These are phyloP conservation scores for Ustilago vetiveriae DNA, from an alignment of 1,284 basidiomycete species.

Conservation along the genomic window DNA sequence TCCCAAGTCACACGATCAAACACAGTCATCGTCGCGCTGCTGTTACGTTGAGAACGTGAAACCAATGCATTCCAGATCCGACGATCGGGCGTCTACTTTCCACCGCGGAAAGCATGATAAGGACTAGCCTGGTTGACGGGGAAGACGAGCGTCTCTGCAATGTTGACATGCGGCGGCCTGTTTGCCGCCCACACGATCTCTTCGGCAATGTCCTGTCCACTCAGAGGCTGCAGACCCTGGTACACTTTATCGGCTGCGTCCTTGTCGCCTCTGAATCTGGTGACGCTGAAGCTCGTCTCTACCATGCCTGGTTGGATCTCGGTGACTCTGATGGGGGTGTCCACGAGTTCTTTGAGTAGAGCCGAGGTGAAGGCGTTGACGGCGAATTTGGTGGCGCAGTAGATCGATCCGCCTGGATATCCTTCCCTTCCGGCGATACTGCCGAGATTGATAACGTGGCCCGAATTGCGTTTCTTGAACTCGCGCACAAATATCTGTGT, in stretches of 20 bases:
- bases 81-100: too few relatives aligned
- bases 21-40: too few relatives aligned
- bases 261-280: slow-evolving; percentile 55
- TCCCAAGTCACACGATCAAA: too few relatives aligned
- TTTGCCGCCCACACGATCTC: slow-evolving; percentile 96
- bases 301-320: slow-evolving; percentile 77
- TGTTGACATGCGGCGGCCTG: slow-evolving; percentile 70
- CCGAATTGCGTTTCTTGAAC: slow-evolving; percentile 86
- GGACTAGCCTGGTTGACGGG: slow-evolving; percentile 63
- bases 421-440: slow-evolving; percentile 90
- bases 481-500: slow-evolving; percentile 76
- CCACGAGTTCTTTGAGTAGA: slow-evolving; percentile 83
- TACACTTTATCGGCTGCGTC: slow-evolving; percentile 59
- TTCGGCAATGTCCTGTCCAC: slow-evolving; percentile 74
- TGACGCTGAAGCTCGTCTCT: slow-evolving; percentile 72
- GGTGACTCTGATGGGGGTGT: slow-evolving; percentile 73
- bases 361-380: slow-evolving; percentile 87
- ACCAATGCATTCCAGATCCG: background rate
- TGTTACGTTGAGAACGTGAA: too few relatives aligned
- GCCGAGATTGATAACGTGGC: slow-evolving; percentile 95
- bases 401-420: slow-evolving; percentile 72
- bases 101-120: slow-evolving; percentile 51
- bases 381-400: slow-evolving; percentile 79
- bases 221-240: slow-evolving; percentile 61
- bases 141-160: slow-evolving; percentile 59